phyloP scores from a whole-genome alignment of 352 stramenopile species.

The Pythium oligandrum region DNA sequence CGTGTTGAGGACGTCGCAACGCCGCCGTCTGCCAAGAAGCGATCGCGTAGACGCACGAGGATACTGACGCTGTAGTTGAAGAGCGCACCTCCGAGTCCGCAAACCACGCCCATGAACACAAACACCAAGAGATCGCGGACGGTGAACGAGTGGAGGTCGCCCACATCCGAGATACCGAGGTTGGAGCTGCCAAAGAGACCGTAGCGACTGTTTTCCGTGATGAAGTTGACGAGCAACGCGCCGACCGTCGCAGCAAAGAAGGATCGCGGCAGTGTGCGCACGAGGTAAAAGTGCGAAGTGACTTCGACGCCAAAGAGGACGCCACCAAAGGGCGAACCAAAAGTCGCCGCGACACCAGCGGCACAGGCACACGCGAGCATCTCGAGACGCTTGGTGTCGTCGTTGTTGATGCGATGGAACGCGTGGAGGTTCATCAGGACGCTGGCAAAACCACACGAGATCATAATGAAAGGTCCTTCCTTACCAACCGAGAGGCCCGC shows the following conservation, averaged over 20 bases:
- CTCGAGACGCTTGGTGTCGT: slow-evolving; percentile 75
- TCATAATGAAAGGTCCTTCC: slow-evolving; percentile 88
- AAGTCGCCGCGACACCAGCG: slow-evolving; percentile 81
- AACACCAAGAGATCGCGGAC: slow-evolving; percentile 58
- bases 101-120: slow-evolving; percentile 57
- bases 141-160: slow-evolving; percentile 41
- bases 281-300: slow-evolving; percentile 81
- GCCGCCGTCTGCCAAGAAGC: slow-evolving; percentile 24
- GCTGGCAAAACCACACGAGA: slow-evolving; percentile 76
- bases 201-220: slow-evolving; percentile 56
- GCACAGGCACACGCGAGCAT: slow-evolving; percentile 81
- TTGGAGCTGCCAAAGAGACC: slow-evolving; percentile 71
- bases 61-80: slow-evolving; percentile 73
- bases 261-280: slow-evolving; percentile 68
- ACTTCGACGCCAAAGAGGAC: slow-evolving; percentile 85
- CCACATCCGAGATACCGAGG: slow-evolving; percentile 48
- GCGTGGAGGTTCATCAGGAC: slow-evolving; percentile 65
- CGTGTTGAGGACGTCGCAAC: background rate
- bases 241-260: slow-evolving; percentile 83
- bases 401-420: slow-evolving; percentile 71
- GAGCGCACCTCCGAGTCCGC: slow-evolving; percentile 54
- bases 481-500: slow-evolving; percentile 78
- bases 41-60: slow-evolving; percentile 54
- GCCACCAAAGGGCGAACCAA: slow-evolving; percentile 81
- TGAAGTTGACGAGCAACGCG: slow-evolving; percentile 56